Conservation (phyloP, 2,329 filamentous ascomycete species). For the Pyrenophora graminea region DNA sequence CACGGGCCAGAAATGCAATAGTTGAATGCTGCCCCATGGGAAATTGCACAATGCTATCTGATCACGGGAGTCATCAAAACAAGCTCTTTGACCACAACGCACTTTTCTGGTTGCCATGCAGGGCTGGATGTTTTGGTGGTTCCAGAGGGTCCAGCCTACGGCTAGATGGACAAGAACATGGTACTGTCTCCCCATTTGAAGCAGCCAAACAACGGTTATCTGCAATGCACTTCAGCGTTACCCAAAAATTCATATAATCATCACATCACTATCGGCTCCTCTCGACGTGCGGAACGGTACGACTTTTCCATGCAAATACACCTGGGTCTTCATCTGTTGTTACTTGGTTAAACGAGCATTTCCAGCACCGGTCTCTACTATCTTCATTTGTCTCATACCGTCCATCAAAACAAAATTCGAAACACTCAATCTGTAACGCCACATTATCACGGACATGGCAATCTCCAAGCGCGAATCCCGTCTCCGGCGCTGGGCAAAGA, state of each 20-base stretch:
- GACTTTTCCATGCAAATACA: not conserved
- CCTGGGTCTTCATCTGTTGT: not conserved
- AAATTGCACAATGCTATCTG: no score
- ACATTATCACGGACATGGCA: not conserved
- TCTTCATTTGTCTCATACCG: not conserved
- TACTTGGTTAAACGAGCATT: not conserved
- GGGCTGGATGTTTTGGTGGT: not conserved
- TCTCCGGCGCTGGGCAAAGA: constrained; percentile 8
- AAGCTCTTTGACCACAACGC: not conserved
- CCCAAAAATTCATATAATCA: not conserved
- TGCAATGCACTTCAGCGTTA: not conserved
- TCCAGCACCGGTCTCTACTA: not conserved
- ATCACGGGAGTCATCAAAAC: not conserved
- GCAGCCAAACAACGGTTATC: not conserved
- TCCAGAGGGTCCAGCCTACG: not conserved
- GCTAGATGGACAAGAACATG: constrained; percentile 1
- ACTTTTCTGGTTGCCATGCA: not conserved
- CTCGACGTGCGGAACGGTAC: not conserved
- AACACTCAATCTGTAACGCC: not conserved
- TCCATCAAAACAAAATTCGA: not conserved
- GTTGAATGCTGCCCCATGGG: no score
- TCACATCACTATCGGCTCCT: constrained; percentile 7
- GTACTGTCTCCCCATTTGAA: not conserved
- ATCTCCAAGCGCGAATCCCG: constrained; percentile 6
- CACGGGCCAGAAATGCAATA: no score